Evolutionary conservation across 2,329 filamentous ascomycete species (phyloP).

Genomic region (Didymellaceae sp.): DNA sequence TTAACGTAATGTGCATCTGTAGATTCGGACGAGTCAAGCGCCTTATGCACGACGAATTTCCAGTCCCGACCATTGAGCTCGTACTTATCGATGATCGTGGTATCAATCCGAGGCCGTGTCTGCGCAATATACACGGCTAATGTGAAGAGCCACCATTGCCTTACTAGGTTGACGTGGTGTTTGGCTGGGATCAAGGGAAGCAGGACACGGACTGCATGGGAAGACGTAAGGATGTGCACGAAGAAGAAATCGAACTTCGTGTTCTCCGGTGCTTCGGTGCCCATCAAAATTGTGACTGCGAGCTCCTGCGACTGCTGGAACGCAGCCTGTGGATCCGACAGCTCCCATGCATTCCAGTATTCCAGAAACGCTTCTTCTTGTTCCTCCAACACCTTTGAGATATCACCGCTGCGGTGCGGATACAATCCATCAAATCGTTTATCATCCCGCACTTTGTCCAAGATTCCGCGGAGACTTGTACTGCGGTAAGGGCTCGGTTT

Average conservation of each 20-base stretch:
- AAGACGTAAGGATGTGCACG: slow-evolving; percentile 81
- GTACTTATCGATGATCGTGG: slow-evolving; percentile 63
- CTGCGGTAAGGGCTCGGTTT: slow-evolving; percentile 62
- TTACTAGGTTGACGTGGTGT: slow-evolving; percentile 75
- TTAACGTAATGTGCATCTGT: slow-evolving; percentile 88
- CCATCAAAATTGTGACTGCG: slow-evolving; percentile 66
- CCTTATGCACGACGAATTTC: slow-evolving; percentile 76
- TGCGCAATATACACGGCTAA: slow-evolving; percentile 79
- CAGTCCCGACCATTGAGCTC: slow-evolving; percentile 73
- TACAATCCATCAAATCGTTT: slow-evolving; percentile 72
- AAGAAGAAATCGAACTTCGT: slow-evolving; percentile 80
- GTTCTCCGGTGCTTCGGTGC: slow-evolving; percentile 46
- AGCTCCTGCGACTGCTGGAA: slow-evolving; percentile 73
- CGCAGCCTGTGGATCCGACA: slow-evolving; percentile 71
- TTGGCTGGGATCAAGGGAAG: slow-evolving; percentile 76
- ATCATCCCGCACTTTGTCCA: slow-evolving; percentile 74
- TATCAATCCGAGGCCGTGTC: slow-evolving; percentile 73
- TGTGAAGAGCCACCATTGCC: slow-evolving; percentile 89
- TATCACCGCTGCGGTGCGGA: slow-evolving; percentile 65
- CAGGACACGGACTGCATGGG: slow-evolving; percentile 86
- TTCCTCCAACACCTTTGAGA: slow-evolving; percentile 71
- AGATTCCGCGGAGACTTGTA: slow-evolving; percentile 67
- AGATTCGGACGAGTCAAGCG: slow-evolving; percentile 69
- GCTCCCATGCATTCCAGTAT: slow-evolving; percentile 87
- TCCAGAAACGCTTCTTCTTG: slow-evolving; percentile 76